These are phyloP conservation scores for Chondrus crispus DNA, from an alignment of 23 red algal species.

Conservation along the genomic window DNA sequence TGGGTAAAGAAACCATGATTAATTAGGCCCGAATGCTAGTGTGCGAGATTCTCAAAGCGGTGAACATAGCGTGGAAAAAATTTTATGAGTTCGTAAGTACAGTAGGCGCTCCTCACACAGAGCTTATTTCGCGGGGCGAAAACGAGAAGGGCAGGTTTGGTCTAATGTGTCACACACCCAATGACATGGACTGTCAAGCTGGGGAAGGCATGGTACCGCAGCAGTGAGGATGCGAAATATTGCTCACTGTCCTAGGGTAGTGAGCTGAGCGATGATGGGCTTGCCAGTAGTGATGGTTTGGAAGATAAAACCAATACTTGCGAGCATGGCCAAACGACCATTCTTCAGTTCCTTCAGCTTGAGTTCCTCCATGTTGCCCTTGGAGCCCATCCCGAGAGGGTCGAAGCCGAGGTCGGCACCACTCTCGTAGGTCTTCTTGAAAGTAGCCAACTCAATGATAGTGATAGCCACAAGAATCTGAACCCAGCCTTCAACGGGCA, in stretches of 20 bases:
- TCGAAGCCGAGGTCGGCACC: conserved; percentile 81
- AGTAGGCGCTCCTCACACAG: neutral
- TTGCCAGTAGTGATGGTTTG: conserved; percentile 59
- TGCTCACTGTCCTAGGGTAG: conserved; percentile 1
- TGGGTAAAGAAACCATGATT: neutral
- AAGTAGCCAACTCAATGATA: conserved; percentile 80
- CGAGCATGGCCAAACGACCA: conserved; percentile 77
- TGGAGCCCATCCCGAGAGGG: conserved; percentile 65
- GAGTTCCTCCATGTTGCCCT: conserved; percentile 19
- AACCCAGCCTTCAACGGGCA: conserved; percentile 86
- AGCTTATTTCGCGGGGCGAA: too few relatives aligned
- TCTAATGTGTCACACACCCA: too few relatives aligned
- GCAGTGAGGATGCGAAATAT: neutral
- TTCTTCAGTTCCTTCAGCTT: conserved; percentile 82
- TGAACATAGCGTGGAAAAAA: neutral
- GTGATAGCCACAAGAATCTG: conserved; percentile 77
- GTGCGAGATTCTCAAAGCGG: neutral
- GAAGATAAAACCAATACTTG: conserved; percentile 66
- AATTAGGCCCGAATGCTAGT: neutral
- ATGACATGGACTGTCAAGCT: too few relatives aligned
- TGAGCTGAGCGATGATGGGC: conserved; percentile 64
- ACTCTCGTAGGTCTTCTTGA: conserved; percentile 75
- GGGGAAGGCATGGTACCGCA: neutral
- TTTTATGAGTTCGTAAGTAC: neutral
- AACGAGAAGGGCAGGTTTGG: too few relatives aligned